phyloP scores from a whole-genome alignment of 306 rosid genomes.

The Trifolium subterraneum region DNA sequence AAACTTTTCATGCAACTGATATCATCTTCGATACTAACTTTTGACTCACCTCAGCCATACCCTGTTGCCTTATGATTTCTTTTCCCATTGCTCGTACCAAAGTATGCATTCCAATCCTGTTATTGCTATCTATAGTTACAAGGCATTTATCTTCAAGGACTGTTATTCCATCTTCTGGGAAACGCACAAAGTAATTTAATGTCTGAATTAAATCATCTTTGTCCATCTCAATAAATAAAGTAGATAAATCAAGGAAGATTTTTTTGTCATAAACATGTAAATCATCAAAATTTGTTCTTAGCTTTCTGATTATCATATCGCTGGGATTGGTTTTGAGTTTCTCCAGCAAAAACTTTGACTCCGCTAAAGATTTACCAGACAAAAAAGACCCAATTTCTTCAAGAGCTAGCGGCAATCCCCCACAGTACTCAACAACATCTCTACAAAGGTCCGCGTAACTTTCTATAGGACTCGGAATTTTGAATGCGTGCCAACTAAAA shows the following conservation, averaged over 20 bases:
- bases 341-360: background rate
- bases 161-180: background rate
- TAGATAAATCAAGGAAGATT: background rate
- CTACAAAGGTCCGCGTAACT: background rate
- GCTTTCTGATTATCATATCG: background rate
- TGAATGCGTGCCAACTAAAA: constrained; percentile 14
- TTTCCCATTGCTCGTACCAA: constrained; percentile 30
- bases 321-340: background rate
- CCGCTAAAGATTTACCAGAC: background rate
- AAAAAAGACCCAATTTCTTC: background rate
- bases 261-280: background rate
- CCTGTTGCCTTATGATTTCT: background rate
- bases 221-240: background rate
- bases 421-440: background rate
- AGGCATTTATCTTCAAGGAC: background rate
- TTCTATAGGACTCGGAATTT: background rate
- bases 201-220: background rate
- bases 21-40: too few relatives aligned
- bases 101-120: constrained; percentile 36
- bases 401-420: constrained; percentile 7
- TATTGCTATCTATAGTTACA: background rate
- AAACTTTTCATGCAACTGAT: background rate
- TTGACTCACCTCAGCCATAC: background rate
- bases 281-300: constrained; percentile 13
- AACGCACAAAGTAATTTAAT: background rate